These are phyloP conservation scores for Rhodotorula babjevae DNA, from an alignment of 768 basidiomycete genomes.

Conservation along the genomic window DNA sequence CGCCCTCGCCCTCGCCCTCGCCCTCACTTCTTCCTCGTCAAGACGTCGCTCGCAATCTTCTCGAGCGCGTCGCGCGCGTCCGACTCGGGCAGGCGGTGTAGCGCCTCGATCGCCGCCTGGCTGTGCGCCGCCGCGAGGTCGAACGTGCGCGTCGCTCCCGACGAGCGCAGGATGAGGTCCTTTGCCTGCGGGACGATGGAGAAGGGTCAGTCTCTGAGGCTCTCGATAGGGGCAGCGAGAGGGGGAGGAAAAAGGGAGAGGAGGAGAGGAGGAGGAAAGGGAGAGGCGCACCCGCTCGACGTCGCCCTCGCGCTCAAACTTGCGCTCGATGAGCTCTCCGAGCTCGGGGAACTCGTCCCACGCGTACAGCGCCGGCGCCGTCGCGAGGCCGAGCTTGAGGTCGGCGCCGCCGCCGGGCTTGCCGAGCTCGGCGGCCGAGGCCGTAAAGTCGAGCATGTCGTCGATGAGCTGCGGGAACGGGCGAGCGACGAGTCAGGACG, in stretches of 20 bases:
- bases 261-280: not conserved
- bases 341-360: slow-evolving; percentile 76
- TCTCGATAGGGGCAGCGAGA: no score
- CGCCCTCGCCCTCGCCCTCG: not conserved
- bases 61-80: slow-evolving; percentile 70
- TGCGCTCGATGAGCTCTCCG: slow-evolving; percentile 69
- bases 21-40: slow-evolving; percentile 31
- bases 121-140: slow-evolving; percentile 72
- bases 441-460: slow-evolving; percentile 88
- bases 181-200: slow-evolving; percentile 55
- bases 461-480: slow-evolving; percentile 69
- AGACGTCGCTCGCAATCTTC: slow-evolving; percentile 34
- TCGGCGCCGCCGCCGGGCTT: slow-evolving; percentile 83
- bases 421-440: slow-evolving; percentile 67
- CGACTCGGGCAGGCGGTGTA: slow-evolving; percentile 70
- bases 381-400: slow-evolving; percentile 74
- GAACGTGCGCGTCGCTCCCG: slow-evolving; percentile 72
- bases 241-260: no score
- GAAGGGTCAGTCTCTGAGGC: not conserved
- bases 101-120: slow-evolving; percentile 65
- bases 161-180: slow-evolving; percentile 62
- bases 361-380: slow-evolving; percentile 78
- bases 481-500: not conserved
- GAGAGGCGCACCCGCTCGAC: slow-evolving; percentile 58
- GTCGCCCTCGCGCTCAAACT: slow-evolving; percentile 72